Percentiles rank a stretch among this genome's conserved stretches.
Conservation (phyloP, 108 stramenopile genomes). For the Cyclotella baltica region DNA sequence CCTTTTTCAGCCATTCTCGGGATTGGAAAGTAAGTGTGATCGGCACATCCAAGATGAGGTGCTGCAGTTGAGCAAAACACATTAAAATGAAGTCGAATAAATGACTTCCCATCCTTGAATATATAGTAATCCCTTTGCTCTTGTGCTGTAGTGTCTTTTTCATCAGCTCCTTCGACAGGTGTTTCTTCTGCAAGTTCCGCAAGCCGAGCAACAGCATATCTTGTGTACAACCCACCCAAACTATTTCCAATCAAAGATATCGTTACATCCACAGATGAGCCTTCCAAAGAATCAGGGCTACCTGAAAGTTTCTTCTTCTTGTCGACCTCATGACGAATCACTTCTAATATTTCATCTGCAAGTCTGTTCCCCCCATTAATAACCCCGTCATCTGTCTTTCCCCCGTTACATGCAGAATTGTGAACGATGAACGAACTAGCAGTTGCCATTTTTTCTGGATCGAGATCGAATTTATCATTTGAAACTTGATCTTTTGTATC, state of each 20-base stretch:
- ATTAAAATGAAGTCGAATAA: conserved; percentile 49
- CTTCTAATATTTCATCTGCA: conserved; percentile 65
- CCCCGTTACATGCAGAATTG: conserved; percentile 67
- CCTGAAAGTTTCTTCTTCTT: background rate
- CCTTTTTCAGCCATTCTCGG: conserved; percentile 62
- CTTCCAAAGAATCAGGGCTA: background rate
- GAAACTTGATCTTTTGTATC: background rate
- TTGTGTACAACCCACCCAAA: conserved; percentile 80
- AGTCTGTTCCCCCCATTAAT: conserved; percentile 66
- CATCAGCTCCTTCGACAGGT: background rate
- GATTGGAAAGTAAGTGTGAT: conserved; percentile 73
- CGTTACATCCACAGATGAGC: conserved; percentile 34
- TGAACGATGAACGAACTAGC: conserved; percentile 59
- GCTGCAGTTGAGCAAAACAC: conserved; percentile 81
- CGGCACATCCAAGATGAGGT: conserved; percentile 79
- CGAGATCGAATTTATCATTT: background rate
- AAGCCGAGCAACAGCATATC: conserved; percentile 71
- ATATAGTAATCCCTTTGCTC: background rate
- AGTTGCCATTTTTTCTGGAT: background rate
- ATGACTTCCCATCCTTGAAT: background rate
- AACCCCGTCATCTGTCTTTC: conserved; percentile 76
- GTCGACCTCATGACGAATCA: conserved; percentile 43
- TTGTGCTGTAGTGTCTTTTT: background rate
- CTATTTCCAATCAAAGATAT: conserved; percentile 80
- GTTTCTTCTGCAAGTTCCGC: conserved; percentile 13